These are phyloP conservation scores for Colletotrichum limetticola DNA, from an alignment of 2,329 filamentous ascomycete genomes.

Conservation along the genomic window DNA sequence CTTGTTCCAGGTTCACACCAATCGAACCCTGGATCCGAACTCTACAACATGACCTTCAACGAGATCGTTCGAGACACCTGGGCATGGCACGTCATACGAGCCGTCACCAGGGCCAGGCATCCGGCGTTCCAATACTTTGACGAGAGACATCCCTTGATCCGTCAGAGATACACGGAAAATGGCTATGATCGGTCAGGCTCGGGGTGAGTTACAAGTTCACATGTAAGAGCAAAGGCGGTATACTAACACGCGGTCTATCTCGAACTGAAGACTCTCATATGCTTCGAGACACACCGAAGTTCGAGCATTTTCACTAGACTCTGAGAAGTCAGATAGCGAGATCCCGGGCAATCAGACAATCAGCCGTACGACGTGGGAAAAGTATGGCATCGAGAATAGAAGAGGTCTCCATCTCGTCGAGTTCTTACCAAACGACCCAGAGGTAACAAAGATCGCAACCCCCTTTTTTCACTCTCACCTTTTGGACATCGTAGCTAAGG, in stretches of 20 bases:
- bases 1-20: not conserved
- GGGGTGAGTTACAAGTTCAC: not conserved
- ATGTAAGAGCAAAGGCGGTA: not conserved
- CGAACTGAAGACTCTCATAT: not conserved
- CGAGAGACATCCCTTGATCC: slow-evolving; percentile 19
- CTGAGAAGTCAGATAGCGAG: not conserved
- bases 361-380: slow-evolving; percentile 16
- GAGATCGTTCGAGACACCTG: slow-evolving; percentile 28
- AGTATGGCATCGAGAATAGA: not conserved
- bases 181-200: not conserved
- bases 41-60: slow-evolving; percentile 12
- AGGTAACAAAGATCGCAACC: slow-evolving; percentile 1
- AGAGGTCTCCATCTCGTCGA: slow-evolving; percentile 20
- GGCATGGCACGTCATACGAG: slow-evolving; percentile 19
- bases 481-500: not conserved
- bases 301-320: not conserved
- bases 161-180: slow-evolving; percentile 13
- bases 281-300: slow-evolving; percentile 10
- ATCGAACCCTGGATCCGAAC: not conserved
- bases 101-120: slow-evolving; percentile 7
- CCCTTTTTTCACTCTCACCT: not conserved
- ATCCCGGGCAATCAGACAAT: not conserved
- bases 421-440: slow-evolving; percentile 30
- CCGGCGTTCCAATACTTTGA: slow-evolving; percentile 29
- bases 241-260: not conserved